Conservation (phyloP, 148 eudicot species). For the Rhododendron molle region DNA sequence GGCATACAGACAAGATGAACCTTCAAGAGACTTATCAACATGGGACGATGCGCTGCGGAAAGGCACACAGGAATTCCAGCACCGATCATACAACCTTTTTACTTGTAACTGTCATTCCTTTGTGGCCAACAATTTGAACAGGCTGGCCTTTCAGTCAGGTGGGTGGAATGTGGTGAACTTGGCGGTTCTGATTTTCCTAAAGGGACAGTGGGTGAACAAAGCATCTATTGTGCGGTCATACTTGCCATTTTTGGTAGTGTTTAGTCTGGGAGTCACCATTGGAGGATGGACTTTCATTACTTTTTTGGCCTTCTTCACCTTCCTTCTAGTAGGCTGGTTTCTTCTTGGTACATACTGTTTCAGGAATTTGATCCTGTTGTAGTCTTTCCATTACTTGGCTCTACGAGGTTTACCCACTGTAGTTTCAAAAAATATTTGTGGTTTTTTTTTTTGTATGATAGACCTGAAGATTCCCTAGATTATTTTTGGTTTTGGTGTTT, state of each 20-base stretch:
- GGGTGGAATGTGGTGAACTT: constrained; percentile 88
- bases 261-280: constrained; percentile 47
- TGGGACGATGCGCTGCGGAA: constrained; percentile 74
- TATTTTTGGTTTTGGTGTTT: not conserved
- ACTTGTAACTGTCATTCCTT: constrained; percentile 97
- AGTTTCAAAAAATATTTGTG: not conserved
- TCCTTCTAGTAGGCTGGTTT: constrained; percentile 79
- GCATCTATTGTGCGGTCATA: constrained; percentile 45
- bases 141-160: constrained; percentile 54
- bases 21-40: constrained; percentile 29
- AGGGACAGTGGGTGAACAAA: constrained; percentile 74
- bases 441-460: not conserved
- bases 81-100: constrained; percentile 68
- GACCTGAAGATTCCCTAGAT: not conserved
- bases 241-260: constrained; percentile 52
- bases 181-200: constrained; percentile 59
- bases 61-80: constrained; percentile 83
- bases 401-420: not conserved
- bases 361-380: constrained; percentile 60
- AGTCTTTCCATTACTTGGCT: constrained; percentile 9
- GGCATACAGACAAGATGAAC: constrained; percentile 20
- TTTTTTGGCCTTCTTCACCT: constrained; percentile 49
- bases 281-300: constrained; percentile 71
- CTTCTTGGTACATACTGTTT: constrained; percentile 78
- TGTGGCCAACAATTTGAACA: constrained; percentile 77